A percentile compares a stretch with the other conserved stretches of the same genome.
Conservation (phyloP, 768 basidiomycete species). For the Boletus barrowsii region DNA sequence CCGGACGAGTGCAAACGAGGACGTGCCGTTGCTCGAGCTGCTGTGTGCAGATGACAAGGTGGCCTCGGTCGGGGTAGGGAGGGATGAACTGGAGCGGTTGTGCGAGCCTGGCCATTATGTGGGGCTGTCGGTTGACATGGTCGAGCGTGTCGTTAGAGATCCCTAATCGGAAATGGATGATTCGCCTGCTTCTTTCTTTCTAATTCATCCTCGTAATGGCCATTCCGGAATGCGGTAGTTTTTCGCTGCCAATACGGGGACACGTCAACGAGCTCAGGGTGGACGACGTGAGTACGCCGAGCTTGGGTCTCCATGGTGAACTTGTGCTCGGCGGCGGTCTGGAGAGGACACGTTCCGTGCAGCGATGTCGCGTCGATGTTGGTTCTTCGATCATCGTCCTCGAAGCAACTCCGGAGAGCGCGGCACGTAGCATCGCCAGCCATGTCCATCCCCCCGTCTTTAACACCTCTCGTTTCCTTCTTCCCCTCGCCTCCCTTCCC, state of each 20-base stretch:
- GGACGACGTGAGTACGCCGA: no score
- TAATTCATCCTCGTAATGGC: background rate
- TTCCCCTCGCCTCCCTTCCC: background rate
- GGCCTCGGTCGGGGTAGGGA: constrained; percentile 20
- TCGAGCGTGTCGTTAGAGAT: constrained; percentile 10
- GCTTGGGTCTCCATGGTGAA: background rate
- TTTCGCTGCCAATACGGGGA: background rate
- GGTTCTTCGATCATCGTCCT: constrained; percentile 30
- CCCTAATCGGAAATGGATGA: constrained; percentile 2
- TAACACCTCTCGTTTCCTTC: background rate
- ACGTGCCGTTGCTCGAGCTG: constrained; percentile 32
- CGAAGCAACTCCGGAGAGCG: constrained; percentile 30
- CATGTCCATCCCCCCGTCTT: constrained; percentile 7
- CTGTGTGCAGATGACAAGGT: constrained; percentile 31
- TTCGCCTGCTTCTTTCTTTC: constrained; percentile 9
- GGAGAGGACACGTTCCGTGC: background rate
- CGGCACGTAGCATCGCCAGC: constrained; percentile 27
- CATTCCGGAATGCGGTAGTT: background rate
- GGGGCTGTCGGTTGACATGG: constrained; percentile 35
- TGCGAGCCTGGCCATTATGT: constrained; percentile 41
- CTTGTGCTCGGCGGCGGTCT: background rate
- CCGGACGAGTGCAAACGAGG: constrained; percentile 25
- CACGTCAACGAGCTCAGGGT: background rate
- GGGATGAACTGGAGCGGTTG: constrained; percentile 28
- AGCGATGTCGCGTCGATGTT: constrained; percentile 5